phyloP scores from a whole-genome alignment of 2,329 filamentous ascomycete species.

The Tolypocladium sp. region DNA sequence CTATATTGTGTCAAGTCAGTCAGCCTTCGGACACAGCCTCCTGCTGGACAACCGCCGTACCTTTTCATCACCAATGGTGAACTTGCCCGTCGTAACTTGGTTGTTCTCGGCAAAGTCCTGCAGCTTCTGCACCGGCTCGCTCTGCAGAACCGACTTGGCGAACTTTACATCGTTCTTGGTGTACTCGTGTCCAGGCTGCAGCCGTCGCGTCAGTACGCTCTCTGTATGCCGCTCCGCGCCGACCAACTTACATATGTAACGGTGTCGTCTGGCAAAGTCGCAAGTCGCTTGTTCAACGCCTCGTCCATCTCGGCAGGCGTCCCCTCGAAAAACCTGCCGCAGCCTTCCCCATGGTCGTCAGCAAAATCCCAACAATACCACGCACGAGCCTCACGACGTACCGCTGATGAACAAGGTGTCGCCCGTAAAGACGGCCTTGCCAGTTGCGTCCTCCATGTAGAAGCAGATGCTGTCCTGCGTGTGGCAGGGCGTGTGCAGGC shows the following conservation, averaged over 20 bases:
- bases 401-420: conserved; percentile 94
- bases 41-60: conserved; percentile 29
- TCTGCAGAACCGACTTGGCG: conserved; percentile 64
- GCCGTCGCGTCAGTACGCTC: background rate
- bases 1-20: conserved; percentile 29
- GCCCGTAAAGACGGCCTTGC: conserved; percentile 81
- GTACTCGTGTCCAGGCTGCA: conserved; percentile 88
- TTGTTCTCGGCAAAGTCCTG: conserved; percentile 69
- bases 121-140: conserved; percentile 67
- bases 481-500: conserved; percentile 93
- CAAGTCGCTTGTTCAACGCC: conserved; percentile 80
- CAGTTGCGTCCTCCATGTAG: conserved; percentile 70
- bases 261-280: conserved; percentile 76
- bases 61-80: conserved; percentile 97
- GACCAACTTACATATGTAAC: conserved; percentile 65
- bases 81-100: conserved; percentile 84
- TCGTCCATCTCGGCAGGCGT: conserved; percentile 84
- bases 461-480: conserved; percentile 98
- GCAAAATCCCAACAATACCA: background rate
- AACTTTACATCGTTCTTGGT: conserved; percentile 97
- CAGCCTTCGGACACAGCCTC: background rate
- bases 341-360: conserved; percentile 44
- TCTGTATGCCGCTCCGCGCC: background rate
- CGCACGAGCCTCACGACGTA: conserved; percentile 21
- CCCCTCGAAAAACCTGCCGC: conserved; percentile 93